Evolutionary conservation across 2,329 filamentous ascomycete genomes (phyloP), one percentile per base, ranked within the genome.

Genomic region (Claviceps arundinis): DNA sequence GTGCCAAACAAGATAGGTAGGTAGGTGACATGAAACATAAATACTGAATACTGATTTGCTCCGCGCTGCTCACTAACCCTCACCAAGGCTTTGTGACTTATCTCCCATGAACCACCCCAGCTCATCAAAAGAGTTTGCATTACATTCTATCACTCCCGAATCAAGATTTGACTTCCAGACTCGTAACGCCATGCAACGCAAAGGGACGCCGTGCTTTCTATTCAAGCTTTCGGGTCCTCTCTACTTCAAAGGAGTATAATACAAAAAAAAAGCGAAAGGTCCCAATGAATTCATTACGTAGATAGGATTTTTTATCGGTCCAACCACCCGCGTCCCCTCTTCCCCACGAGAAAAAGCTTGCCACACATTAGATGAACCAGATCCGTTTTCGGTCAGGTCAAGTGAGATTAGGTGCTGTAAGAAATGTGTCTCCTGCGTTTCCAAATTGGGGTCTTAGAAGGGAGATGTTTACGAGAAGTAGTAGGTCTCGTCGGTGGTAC

Each of bases 401-500:
- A 22, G 19, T 26, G 19, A 44, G 22, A 44, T 44, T 22, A 43
- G 41, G 41, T 43, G 14, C 13, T 43, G 41, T 43, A 43, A 14
- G 41, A 22, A 19, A 24, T 43, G 41, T 7, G 5, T 22, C 14
- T 14, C 7, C 26, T 30, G 16, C 22, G n/a, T 44, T 40, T 44
- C 48, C 17, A 50, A n/a, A 34, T 24, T 19, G 26, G 11, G 2
- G 19, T 34, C 2, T n/a, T 37, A n/a, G 4, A 37, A 47, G 26
- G 14, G 40, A 37, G 9, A 37, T 16, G 22, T 48, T 34, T 75
- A 72, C 63, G 73, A 85, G 73, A 88, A 95, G 77, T 94, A 96
- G 74, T 84, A 93, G 73, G 89, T 91, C 85, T 97, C 93, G 65
- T 97, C 90, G 51, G 85, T 79, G 55, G 85, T 89, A 57, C 91